Percentiles rank a stretch among this genome's conserved stretches.
Evolutionary conservation across 345 rosid species (phyloP).

Genomic region (Gossypium rotundifolium): DNA sequence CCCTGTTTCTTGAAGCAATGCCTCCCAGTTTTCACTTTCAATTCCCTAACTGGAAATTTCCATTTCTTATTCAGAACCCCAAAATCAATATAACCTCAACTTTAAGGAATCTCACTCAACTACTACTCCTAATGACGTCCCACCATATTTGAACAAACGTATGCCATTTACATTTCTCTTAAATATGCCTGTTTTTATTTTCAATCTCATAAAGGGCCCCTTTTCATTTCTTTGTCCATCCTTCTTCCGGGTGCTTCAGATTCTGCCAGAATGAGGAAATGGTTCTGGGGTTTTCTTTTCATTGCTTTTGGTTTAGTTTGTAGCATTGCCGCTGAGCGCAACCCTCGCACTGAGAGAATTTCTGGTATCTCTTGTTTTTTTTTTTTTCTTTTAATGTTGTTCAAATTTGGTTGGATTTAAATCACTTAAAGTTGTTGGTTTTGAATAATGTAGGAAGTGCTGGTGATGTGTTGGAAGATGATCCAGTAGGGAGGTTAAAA

Average conservation of each 20-base stretch:
- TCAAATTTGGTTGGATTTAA: neutral
- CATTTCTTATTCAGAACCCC: slow-evolving; percentile 21
- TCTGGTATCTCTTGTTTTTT: slow-evolving; percentile 41
- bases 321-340: slow-evolving; percentile 32
- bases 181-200: slow-evolving; percentile 26
- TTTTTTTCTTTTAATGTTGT: neutral
- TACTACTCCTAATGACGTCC: slow-evolving; percentile 58
- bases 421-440: neutral
- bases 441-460: slow-evolving; percentile 65
- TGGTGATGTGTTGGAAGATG: slow-evolving; percentile 91
- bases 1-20: slow-evolving; percentile 74
- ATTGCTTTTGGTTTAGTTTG: slow-evolving; percentile 22
- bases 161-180: slow-evolving; percentile 19
- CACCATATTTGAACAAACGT: slow-evolving; percentile 31
- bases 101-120: slow-evolving; percentile 71
- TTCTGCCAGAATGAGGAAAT: slow-evolving; percentile 32
- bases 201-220: slow-evolving; percentile 19
- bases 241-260: neutral
- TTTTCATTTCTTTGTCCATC: slow-evolving; percentile 11
- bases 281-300: slow-evolving; percentile 27
- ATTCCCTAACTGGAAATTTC: slow-evolving; percentile 23
- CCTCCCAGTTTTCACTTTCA: slow-evolving; percentile 33
- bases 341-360: slow-evolving; percentile 59
- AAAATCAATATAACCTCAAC: slow-evolving; percentile 27
- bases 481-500: slow-evolving; percentile 90